Conservation (phyloP, 768 basidiomycete genomes). For the Boletus subcaerulescens region DNA sequence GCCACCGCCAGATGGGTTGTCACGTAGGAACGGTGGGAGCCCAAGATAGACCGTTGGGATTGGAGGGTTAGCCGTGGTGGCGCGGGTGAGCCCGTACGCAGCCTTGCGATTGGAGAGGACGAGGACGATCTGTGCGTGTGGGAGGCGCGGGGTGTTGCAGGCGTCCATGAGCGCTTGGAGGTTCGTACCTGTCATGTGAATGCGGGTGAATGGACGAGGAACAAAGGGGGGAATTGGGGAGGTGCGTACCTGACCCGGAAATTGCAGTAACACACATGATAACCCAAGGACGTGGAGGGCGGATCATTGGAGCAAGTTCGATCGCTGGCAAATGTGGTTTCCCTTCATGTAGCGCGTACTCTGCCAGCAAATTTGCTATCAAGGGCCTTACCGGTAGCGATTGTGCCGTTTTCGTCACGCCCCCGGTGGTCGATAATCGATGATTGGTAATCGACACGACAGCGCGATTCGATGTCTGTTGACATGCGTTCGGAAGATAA, state of each 20-base stretch:
- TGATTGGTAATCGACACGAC: too few species aligned
- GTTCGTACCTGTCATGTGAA: slow-evolving; percentile 68
- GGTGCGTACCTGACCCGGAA: slow-evolving; percentile 55
- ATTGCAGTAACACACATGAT: slow-evolving; percentile 45
- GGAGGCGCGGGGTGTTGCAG: slow-evolving; percentile 67
- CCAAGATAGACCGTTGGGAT: slow-evolving; percentile 83
- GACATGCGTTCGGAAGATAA: too few species aligned
- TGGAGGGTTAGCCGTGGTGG: slow-evolving; percentile 61
- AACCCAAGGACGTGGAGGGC: slow-evolving; percentile 37
- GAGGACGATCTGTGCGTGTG: slow-evolving; percentile 65
- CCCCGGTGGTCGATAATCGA: too few species aligned
- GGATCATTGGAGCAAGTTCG: slow-evolving; percentile 35
- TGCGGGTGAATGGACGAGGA: too few species aligned
- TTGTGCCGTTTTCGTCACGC: too few species aligned
- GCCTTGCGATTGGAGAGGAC: slow-evolving; percentile 92
- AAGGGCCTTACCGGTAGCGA: too few species aligned
- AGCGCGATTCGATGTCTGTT: too few species aligned
- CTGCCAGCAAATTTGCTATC: slow-evolving; percentile 35
- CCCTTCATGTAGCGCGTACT: not conserved
- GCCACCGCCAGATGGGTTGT: slow-evolving; percentile 76
- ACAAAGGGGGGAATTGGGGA: not conserved
- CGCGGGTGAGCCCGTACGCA: slow-evolving; percentile 84
- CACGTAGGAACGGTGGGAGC: slow-evolving; percentile 79
- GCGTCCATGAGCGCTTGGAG: slow-evolving; percentile 96
- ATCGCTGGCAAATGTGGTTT: slow-evolving; percentile 29